These are phyloP conservation scores for Priceomyces castillae DNA, from an alignment of 805 yeast genomes.

Conservation along the genomic window DNA sequence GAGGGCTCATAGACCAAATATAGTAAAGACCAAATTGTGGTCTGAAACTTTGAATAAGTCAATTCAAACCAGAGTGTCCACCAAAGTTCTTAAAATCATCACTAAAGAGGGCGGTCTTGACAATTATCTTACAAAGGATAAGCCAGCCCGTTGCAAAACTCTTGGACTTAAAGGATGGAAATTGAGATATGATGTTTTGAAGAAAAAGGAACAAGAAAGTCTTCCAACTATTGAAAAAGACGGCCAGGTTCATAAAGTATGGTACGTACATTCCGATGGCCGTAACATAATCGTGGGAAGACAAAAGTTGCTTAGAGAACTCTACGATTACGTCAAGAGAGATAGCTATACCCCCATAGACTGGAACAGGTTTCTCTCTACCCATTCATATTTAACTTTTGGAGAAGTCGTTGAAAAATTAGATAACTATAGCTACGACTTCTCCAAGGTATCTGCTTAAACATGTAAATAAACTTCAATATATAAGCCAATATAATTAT, in stretches of 20 bases:
- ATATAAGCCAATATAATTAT: no score
- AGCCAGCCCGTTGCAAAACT: constrained; percentile 86
- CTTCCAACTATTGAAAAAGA: constrained; percentile 34
- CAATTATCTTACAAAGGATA: constrained; percentile 80
- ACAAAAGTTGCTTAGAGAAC: constrained; percentile 53
- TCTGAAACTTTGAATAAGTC: constrained; percentile 68
- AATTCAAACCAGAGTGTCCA: constrained; percentile 61
- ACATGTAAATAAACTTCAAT: not conserved
- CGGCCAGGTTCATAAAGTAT: constrained; percentile 39
- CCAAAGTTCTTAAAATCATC: constrained; percentile 82
- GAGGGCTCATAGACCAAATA: constrained; percentile 79
- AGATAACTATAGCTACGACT: constrained; percentile 43
- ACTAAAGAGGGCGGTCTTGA: constrained; percentile 95
- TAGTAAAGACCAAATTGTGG: constrained; percentile 74
- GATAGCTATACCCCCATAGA: constrained; percentile 43
- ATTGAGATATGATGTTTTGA: constrained; percentile 71
- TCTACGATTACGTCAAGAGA: constrained; percentile 50
- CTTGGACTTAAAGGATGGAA: constrained; percentile 93
- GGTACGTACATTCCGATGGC: constrained; percentile 46
- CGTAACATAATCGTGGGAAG: constrained; percentile 59
- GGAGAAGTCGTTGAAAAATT: constrained; percentile 51
- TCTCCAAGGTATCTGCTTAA: constrained; percentile 24
- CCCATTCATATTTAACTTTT: constrained; percentile 43
- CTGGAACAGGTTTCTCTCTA: constrained; percentile 46
- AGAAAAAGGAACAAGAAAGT: constrained; percentile 36